These are phyloP conservation scores for Mrakia blollopis DNA, from an alignment of 768 basidiomycete genomes.

Conservation along the genomic window DNA sequence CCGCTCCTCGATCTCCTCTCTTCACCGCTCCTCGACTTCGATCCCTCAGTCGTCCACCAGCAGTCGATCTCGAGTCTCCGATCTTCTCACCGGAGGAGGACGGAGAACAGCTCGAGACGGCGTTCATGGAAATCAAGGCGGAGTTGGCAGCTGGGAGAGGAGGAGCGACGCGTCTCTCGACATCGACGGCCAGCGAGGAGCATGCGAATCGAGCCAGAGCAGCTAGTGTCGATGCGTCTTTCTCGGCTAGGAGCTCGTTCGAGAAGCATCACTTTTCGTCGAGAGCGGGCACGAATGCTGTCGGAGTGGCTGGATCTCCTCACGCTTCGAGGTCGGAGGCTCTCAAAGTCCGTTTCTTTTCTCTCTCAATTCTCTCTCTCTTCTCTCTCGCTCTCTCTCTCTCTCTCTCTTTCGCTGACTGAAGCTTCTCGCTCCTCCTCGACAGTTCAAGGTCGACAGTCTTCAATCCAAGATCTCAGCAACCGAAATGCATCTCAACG, in stretches of 20 bases:
- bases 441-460: constrained; percentile 58
- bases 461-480: constrained; percentile 58
- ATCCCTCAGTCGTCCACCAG: constrained; percentile 22
- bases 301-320: not conserved
- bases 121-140: constrained; percentile 81
- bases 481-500: constrained; percentile 58
- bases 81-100: constrained; percentile 36
- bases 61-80: constrained; percentile 36
- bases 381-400: not conserved
- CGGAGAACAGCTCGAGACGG: constrained; percentile 52
- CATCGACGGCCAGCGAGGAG: constrained; percentile 11
- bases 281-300: not conserved
- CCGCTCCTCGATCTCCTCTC: constrained; percentile 8
- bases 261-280: constrained; percentile 21
- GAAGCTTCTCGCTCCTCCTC: constrained; percentile 46
- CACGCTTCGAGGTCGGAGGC: constrained; percentile 30
- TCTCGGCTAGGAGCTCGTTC: constrained; percentile 17
- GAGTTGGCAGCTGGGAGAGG: constrained; percentile 59
- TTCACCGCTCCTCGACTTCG: constrained; percentile 27
- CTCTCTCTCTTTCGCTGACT: not conserved
- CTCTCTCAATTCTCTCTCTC: not conserved
- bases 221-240: constrained; percentile 18
- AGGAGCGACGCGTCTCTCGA: constrained; percentile 36
- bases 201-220: constrained; percentile 12
- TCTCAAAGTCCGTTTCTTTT: constrained; percentile 12